Evolutionary conservation across 495 filamentous ascomycete species (phyloP), one percentile per base, ranked within the genome.

Genomic region (Talaromyces thailandensis): DNA sequence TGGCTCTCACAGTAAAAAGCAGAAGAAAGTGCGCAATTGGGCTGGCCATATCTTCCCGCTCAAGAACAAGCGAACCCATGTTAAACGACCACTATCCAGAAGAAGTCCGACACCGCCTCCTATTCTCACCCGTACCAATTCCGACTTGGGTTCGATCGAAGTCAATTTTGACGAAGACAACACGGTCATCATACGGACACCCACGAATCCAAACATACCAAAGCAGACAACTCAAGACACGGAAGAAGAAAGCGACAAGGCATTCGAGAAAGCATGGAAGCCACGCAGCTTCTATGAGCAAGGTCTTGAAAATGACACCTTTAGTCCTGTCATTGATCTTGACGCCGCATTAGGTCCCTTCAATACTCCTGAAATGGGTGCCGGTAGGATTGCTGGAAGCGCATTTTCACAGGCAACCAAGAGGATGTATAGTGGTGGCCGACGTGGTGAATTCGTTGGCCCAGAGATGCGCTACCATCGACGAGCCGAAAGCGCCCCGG

Each of bases 261-360:
- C 69, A 29, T 63, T 79, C 52, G 75, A 80, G 35, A 65, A 68
- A 9, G 69, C 76, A 35, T 81, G 78, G 78, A 83, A 80, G 58
- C 78, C 79, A 7, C 71, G 75, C 61, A 77, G 75, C 56, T 74
- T 79, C 63, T 73, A 79, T 43, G 76, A 79, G 57, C 76, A 79
- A 62, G 55, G 60, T 9, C 63, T 57, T 4, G 84, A 87, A 12
- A 79, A 83, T 35, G 86, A 90, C 59, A 65, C 76, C 2, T 78
- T 86, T 55, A 92, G 86, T 66, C 90, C 88, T 5, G 84, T 96
- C 63, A 93, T 98, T 59, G 94, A 98, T 75, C 78, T 98, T 45
- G 94, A 98, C 79, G 94, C 93, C 37, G 94, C 93, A n/a, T 78
- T 98, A 11, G 91, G 91, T 2, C 92, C 94, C 0, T 96, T 96